A percentile compares a stretch with the other conserved stretches of the same genome.
Conservation (phyloP, 805 yeast genomes). For the Candida namnaoensis region DNA sequence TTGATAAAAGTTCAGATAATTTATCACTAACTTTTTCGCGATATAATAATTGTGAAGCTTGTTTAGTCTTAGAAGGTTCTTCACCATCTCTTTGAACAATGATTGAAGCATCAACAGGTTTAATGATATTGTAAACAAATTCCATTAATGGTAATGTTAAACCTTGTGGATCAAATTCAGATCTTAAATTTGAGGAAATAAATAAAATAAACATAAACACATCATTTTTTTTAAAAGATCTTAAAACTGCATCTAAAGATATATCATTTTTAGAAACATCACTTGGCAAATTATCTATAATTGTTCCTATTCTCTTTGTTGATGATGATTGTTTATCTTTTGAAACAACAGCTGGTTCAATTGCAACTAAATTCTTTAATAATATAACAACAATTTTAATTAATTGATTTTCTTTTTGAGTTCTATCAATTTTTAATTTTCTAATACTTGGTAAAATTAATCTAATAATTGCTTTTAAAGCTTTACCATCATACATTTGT, state of each 20-base stretch:
- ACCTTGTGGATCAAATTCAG: conserved; percentile 51
- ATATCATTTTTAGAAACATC: conserved; percentile 61
- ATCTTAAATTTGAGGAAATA: conserved; percentile 53
- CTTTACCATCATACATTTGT: conserved; percentile 46
- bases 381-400: conserved; percentile 65
- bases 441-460: conserved; percentile 56
- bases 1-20: conserved; percentile 42
- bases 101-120: conserved; percentile 36
- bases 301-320: conserved; percentile 14
- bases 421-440: conserved; percentile 44
- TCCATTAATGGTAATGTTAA: conserved; percentile 64
- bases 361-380: conserved; percentile 68
- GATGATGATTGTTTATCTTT: conserved; percentile 24
- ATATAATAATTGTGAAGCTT: conserved; percentile 1
- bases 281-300: conserved; percentile 37
- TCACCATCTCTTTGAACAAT: background rate
- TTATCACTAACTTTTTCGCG: conserved; percentile 28
- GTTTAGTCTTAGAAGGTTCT: background rate
- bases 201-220: conserved; percentile 71
- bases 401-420: conserved; percentile 62
- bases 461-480: conserved; percentile 61
- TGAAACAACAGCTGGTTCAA: conserved; percentile 60
- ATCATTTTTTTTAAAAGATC: conserved; percentile 55
- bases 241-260: conserved; percentile 47
- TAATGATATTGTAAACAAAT: conserved; percentile 52